Base-by-base conservation (phyloP, 2,329 filamentous ascomycete genomes). In the Ceratocystis harringtonii region DNA sequence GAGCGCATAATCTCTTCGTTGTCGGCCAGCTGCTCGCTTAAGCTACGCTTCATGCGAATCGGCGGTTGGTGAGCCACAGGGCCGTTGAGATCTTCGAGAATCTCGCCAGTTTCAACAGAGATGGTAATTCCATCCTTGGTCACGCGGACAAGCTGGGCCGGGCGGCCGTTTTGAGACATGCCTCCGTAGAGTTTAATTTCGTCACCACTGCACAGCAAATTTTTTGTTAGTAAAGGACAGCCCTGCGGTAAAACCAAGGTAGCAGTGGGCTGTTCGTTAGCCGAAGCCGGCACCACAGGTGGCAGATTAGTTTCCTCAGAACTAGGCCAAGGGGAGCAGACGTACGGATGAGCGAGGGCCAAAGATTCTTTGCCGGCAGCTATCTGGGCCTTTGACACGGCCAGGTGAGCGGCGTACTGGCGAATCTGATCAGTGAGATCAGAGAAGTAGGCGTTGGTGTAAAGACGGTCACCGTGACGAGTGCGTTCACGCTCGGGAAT, bases 401-500 rank as follows among this genome's bases (percentile, higher is more conserved):
- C 86, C 71, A 96, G 85, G 74, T 94, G 89, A 72, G 86, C 84
- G 68, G 90, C 92, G 83, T 96, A 95, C 74, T 90, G 84, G 74
- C 86, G 84, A 71, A 96, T 91, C 83, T 96, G 92, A 75, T 95
- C 90, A 75, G 95, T 87, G 68, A 97, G 85, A 78, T 97, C 92
- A 78, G 96, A 87, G 75, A 96, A 96, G 78, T 97, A 97, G 74
- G 90, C 90, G 82, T 89, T 90, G 81, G 87, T 94, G 80, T 96
- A 97, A 70, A 91, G 90, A 72, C 88, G 86, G 76, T 97, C 92
- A 76, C 84, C 80, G 68, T 89, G 88, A 74, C 90, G 85, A 70
- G 87, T 86, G 78, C 92, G 89, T 75, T 97, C 92, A 74, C 85
- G 85, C 74, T 95, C 90, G 79, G 84, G 87, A 69, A 96, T 81